These are phyloP conservation scores for Aspergillus luchuensis DNA, from an alignment of 2,329 filamentous ascomycete genomes.

Conservation along the genomic window DNA sequence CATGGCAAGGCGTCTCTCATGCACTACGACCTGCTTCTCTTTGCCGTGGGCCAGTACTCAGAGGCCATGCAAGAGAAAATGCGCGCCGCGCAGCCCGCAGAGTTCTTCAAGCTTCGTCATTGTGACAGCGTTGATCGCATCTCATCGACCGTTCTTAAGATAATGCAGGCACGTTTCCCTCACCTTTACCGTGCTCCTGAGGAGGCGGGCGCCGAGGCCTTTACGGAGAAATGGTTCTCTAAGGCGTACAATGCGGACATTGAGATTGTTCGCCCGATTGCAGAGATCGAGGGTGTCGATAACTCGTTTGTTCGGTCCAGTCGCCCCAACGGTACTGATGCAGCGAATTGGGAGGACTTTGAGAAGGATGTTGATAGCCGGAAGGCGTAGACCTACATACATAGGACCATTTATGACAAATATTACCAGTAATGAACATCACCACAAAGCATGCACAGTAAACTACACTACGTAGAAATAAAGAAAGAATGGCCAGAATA, in stretches of 20 bases:
- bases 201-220: constrained; percentile 41
- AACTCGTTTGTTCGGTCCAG: constrained; percentile 52
- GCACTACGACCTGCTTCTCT: constrained; percentile 69
- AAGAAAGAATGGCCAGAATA: background rate
- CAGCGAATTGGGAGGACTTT: constrained; percentile 50
- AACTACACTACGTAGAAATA: background rate
- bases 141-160: constrained; percentile 59
- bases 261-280: constrained; percentile 51
- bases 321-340: constrained; percentile 56
- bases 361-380: constrained; percentile 26
- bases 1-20: constrained; percentile 64
- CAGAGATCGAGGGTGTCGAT: constrained; percentile 51
- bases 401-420: background rate
- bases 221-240: constrained; percentile 42
- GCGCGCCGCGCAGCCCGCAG: constrained; percentile 50
- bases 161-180: constrained; percentile 56
- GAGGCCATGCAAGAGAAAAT: constrained; percentile 56
- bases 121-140: constrained; percentile 67
- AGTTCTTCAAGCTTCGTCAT: constrained; percentile 61
- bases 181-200: constrained; percentile 52
- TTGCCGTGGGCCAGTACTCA: constrained; percentile 61
- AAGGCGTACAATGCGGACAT: constrained; percentile 50
- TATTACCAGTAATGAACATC: background rate
- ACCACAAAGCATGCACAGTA: too few relatives aligned
- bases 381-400: constrained; percentile 14